Conservation (phyloP, 2,329 filamentous ascomycete species). For the Sclerotiophoma versabilis region DNA sequence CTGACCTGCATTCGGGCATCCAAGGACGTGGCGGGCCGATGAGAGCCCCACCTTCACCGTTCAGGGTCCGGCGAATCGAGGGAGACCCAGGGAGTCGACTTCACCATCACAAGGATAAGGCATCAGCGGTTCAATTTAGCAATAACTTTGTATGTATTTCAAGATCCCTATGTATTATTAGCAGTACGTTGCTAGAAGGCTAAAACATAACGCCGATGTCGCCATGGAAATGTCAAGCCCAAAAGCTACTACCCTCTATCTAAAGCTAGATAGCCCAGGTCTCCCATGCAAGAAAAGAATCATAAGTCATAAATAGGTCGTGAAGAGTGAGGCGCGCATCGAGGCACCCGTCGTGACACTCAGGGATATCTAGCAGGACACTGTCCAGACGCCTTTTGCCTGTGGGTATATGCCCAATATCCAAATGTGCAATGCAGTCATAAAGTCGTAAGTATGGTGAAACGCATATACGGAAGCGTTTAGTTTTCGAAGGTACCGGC, state of each 20-base stretch:
- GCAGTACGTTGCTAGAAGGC: conserved; percentile 17
- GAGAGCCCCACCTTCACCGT: background rate
- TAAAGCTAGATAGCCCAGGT: conserved; percentile 14
- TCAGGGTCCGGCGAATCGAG: background rate
- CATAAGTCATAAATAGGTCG: conserved; percentile 46
- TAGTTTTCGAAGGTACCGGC: conserved; percentile 26
- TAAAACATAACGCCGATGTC: conserved; percentile 14
- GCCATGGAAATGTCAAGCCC: conserved; percentile 11
- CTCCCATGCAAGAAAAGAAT: conserved; percentile 18
- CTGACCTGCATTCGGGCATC: conserved; percentile 13
- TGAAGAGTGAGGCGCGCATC: conserved; percentile 45
- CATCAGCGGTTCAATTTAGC: background rate
- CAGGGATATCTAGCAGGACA: conserved; percentile 41
- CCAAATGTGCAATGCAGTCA: conserved; percentile 40
- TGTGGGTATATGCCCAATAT: conserved; percentile 36
- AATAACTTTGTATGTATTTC: conserved; percentile 10
- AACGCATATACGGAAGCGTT: conserved; percentile 22
- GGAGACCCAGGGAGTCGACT: background rate
- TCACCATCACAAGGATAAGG: conserved; percentile 5
- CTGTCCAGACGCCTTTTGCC: conserved; percentile 34
- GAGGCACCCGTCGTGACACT: conserved; percentile 46
- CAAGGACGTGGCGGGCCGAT: conserved; percentile 5
- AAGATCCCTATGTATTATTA: conserved; percentile 19
- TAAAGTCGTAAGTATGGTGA: conserved; percentile 39
- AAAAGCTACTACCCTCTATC: conserved; percentile 15